Base-by-base conservation (phyloP, 2,329 filamentous ascomycete genomes). In the Pseudogymnoascus sp. region DNA sequence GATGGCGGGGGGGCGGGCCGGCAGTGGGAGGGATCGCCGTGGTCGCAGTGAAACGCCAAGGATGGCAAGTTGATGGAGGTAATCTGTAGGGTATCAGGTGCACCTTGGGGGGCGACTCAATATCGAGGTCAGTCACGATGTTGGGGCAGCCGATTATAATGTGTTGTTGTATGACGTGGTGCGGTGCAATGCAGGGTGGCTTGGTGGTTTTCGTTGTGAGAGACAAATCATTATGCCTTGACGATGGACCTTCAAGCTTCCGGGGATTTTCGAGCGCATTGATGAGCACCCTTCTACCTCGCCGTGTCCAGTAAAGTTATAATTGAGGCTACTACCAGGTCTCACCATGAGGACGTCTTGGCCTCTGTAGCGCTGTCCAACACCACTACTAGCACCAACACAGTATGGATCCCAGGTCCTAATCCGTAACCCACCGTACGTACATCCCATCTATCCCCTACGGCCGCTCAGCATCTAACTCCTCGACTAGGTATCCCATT, bases 41-140 rank as follows among this genome's bases (percentile, higher is more conserved):
- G 49, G 45, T 33, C 26, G n/a, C 19, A 19, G n/a, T 55, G 49
- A 55, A 55, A 55, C 49, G 49, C 49, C 49, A 55, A 55, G 49
- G 49, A 33, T 55, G 49, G 49, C 29, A 33, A 7, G n/a, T 55
- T 55, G 49, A 55, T 55, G 10, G 49, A 33, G 11, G 49, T 33
- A 55, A 55, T 55, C 49, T 55, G 29, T 55, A 55, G 49, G 29
- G 49, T 55, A 55, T 55, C 49, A 55, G 49, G 49, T 55, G 49
- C 26, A 19, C 49, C 12, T 55, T 55, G 16, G 49, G 49, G 49
- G 49, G 49, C 49, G 29, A 55, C 29, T 33, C 26, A 55, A 55
- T 55, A 55, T 55, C 8, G 26, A 31, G 23, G 29, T 12, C 29
- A 33, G 29, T 12, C 29, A 55, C 29, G 29, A 55, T 33, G n/a